Conservation (phyloP, 1,139 yeast species). For the Magnusiomyces fungicola region DNA sequence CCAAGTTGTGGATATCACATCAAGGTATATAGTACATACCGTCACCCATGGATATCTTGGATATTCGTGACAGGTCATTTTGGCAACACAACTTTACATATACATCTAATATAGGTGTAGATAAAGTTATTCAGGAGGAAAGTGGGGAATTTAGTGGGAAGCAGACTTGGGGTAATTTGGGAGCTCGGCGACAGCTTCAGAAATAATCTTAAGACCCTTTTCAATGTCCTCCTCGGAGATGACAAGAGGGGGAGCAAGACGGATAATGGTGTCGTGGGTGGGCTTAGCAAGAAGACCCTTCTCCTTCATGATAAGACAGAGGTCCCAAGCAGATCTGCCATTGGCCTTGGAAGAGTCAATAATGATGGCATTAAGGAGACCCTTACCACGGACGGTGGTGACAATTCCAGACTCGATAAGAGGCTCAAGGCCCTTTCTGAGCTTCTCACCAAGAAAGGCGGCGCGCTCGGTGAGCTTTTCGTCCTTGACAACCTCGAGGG, state of each 20-base stretch:
- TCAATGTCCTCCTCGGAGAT: slow-evolving; percentile 79
- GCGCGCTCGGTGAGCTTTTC: slow-evolving; percentile 83
- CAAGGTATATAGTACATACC: too few relatives aligned
- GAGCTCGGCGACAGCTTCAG: slow-evolving; percentile 50
- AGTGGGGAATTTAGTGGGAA: slow-evolving; percentile 1
- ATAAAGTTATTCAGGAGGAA: too few relatives aligned
- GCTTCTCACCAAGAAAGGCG: slow-evolving; percentile 56
- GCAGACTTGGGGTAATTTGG: slow-evolving; percentile 40
- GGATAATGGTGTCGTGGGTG: slow-evolving; percentile 90
- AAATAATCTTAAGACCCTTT: slow-evolving; percentile 72
- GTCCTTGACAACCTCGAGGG: slow-evolving; percentile 81
- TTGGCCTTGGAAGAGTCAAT: slow-evolving; percentile 67
- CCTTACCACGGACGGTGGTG: slow-evolving; percentile 88
- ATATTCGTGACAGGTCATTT: too few relatives aligned
- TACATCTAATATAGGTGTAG: too few relatives aligned
- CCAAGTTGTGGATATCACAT: too few relatives aligned
- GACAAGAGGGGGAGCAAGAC: slow-evolving; percentile 94
- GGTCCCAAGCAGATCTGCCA: slow-evolving; percentile 95
- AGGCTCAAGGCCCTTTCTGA: slow-evolving; percentile 58
- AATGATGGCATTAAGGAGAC: slow-evolving; percentile 38
- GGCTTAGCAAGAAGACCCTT: slow-evolving; percentile 93
- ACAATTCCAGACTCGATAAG: slow-evolving; percentile 59
- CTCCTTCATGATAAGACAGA: slow-evolving; percentile 82
- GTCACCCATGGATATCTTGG: too few relatives aligned
- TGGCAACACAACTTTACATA: too few relatives aligned